Evolutionary conservation across 768 basidiomycete genomes (phyloP).

Genomic region (Tubosaeta sp.): DNA sequence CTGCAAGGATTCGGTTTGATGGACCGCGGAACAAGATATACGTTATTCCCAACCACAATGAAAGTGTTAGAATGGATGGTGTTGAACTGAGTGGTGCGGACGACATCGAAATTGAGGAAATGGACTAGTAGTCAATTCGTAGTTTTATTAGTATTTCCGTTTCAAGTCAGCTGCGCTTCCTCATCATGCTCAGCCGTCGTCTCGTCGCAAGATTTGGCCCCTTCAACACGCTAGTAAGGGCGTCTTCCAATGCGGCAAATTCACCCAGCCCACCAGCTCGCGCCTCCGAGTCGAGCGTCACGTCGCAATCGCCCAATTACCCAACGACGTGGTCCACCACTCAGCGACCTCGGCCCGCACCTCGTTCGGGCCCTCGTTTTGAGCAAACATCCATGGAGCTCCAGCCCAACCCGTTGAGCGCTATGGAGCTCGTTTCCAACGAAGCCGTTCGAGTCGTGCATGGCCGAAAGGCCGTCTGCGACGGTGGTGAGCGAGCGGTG

Average conservation of each 20-base stretch:
- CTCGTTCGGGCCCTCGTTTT: constrained; percentile 70
- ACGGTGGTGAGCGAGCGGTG: constrained; percentile 71
- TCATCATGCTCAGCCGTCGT: constrained; percentile 28
- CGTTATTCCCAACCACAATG: constrained; percentile 82
- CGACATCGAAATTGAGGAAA: constrained; percentile 24
- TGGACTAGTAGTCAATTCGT: constrained; percentile 9
- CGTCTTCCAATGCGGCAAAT: constrained; percentile 22
- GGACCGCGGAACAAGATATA: constrained; percentile 73
- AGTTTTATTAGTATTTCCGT: not conserved
- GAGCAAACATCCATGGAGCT: constrained; percentile 87
- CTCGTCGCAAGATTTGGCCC: constrained; percentile 17
- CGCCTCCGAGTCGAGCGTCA: constrained; percentile 29
- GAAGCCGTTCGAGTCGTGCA: constrained; percentile 83
- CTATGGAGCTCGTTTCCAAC: constrained; percentile 83
- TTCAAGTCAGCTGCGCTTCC: not conserved
- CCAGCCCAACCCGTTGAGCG: constrained; percentile 86
- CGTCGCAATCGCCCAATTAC: constrained; percentile 79
- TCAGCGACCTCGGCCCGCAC: constrained; percentile 66
- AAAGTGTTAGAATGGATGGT: constrained; percentile 37
- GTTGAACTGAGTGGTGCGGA: constrained; percentile 65
- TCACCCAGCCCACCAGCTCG: constrained; percentile 8
- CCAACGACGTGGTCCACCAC: constrained; percentile 79
- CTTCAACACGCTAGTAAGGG: constrained; percentile 14
- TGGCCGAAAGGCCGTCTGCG: constrained; percentile 84
- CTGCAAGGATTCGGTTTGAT: constrained; percentile 71